Base-by-base conservation (phyloP, 2,329 filamentous ascomycete species). In the Claviceps lovelessii region DNA sequence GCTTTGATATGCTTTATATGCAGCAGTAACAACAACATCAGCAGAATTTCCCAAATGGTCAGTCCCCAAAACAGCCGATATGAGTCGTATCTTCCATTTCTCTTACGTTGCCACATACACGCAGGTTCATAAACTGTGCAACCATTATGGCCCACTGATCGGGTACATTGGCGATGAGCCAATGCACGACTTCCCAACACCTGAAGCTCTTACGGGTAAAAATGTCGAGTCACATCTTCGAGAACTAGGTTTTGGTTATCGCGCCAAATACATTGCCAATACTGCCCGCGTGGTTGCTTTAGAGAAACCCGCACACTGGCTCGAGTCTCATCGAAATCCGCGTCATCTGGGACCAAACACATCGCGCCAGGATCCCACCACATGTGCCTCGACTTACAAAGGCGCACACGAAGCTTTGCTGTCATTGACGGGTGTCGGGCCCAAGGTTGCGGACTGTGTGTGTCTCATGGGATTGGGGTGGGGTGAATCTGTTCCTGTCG, bases 1-100 rank as follows among this genome's bases (percentile, higher is more conserved):
- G 84, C 93, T 0, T 75, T 98, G 28, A 76, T 98, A 29, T 85
- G 86, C 55, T 98, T 98, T 70, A 98, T 98, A 59, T 98, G 93
- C 76, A 96, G 90, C 70, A 95, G 90, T 70, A 98, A 98, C 71
- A 98, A 98, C 72, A 96, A 98, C 67, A 98, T 98, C 57, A 79
- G 84, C 2, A 82, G 93, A 44, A 98, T 98, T 67, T 91, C 88
- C 5, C 88, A 94, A 70, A 98, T 98, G 93, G 90, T 86, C n/a
- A 52, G 63, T 59, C 65, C 42, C 31, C 17, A 8, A 23, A 7
- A 23, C 10, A 39, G 17, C 23, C 11, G 13, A 10, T 23, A 23
- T 4, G 15, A 29, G 13, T 15, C 11, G 2, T 13, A 2, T 19
- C 15, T 11, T 19, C 13, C 8, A n/a, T 39, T n/a, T 39, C 23